phyloP scores from a whole-genome alignment of 163 green algal species.

The Scenedesmus sp. region DNA sequence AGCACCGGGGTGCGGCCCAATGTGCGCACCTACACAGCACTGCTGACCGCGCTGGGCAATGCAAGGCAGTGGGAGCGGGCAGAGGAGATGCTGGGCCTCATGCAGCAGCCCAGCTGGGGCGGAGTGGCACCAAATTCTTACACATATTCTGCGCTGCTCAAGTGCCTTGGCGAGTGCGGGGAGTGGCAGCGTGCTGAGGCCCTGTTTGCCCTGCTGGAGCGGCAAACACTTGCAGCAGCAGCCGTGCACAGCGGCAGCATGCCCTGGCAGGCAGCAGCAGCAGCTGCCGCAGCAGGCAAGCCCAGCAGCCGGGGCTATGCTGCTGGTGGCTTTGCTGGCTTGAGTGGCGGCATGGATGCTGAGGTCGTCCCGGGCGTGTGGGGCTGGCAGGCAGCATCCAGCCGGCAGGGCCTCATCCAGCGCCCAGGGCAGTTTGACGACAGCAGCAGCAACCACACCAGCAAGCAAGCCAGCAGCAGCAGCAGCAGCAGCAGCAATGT shows the following conservation, averaged over 20 bases:
- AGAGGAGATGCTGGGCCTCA: constrained; percentile 73
- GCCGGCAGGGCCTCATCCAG: constrained; percentile 42
- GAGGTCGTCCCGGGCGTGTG: constrained; percentile 42
- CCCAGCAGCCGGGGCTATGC: not conserved
- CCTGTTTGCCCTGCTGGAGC: constrained; percentile 85
- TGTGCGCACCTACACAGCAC: constrained; percentile 91
- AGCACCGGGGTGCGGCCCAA: constrained; percentile 78
- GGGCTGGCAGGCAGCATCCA: constrained; percentile 46
- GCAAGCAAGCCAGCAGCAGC: not conserved
- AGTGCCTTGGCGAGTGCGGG: constrained; percentile 81
- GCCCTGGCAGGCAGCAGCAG: constrained; percentile 22
- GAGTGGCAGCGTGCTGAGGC: constrained; percentile 85
- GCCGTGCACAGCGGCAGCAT: constrained; percentile 25
- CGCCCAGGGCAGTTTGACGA: constrained; percentile 2
- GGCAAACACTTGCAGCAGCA: constrained; percentile 55
- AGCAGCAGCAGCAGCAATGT: not conserved
- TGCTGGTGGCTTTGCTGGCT: not conserved
- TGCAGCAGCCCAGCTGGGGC: constrained; percentile 73
- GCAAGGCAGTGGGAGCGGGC: constrained; percentile 82
- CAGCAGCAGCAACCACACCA: constrained; percentile 14
- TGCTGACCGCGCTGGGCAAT: constrained; percentile 86
- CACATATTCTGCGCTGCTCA: constrained; percentile 88
- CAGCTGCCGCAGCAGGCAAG: constrained; percentile 34
- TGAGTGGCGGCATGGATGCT: constrained; percentile 18
- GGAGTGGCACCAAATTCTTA: constrained; percentile 87